Percentiles rank a stretch among this genome's conserved stretches.
These are phyloP conservation scores for Trichoderma parareesei DNA, from an alignment of 495 filamentous ascomycete species.

Conservation along the genomic window DNA sequence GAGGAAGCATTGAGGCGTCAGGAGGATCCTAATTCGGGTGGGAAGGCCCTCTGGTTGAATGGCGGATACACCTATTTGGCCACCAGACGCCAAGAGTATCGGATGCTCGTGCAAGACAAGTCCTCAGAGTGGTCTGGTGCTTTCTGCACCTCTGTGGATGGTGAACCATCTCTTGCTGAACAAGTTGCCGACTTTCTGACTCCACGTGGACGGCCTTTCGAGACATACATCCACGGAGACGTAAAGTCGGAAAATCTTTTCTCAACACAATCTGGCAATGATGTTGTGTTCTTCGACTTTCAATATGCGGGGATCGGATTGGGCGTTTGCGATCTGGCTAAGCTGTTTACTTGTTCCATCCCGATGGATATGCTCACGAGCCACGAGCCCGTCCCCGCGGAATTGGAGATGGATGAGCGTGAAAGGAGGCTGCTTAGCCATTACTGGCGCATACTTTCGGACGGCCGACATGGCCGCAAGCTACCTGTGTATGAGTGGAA, in stretches of 20 bases:
- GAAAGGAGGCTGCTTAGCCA: constrained; percentile 28
- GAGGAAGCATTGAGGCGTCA: constrained; percentile 22
- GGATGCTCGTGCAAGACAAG: constrained; percentile 18
- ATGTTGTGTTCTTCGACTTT: constrained; percentile 40
- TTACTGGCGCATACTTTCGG: constrained; percentile 21
- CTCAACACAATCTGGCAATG: constrained; percentile 20
- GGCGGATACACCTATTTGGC: constrained; percentile 42
- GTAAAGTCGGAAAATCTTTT: constrained; percentile 39
- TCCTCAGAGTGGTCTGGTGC: constrained; percentile 27
- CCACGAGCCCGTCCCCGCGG: constrained; percentile 15
- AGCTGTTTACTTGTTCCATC: constrained; percentile 33
- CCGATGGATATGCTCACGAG: constrained; percentile 19
- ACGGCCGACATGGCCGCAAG: not conserved
- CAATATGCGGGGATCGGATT: constrained; percentile 38
- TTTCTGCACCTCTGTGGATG: constrained; percentile 18
- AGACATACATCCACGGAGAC: constrained; percentile 40
- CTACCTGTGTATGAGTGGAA: constrained; percentile 27
- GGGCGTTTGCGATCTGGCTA: constrained; percentile 39
- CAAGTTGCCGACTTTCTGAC: constrained; percentile 16
- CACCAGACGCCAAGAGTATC: constrained; percentile 32
- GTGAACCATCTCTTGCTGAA: not conserved
- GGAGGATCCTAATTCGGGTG: constrained; percentile 11
- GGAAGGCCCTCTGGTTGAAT: constrained; percentile 31
- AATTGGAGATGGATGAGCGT: constrained; percentile 20
- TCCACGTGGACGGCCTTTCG: constrained; percentile 9